Evolutionary conservation across 805 yeast genomes (phyloP).

Genomic region (Candida piceae): DNA sequence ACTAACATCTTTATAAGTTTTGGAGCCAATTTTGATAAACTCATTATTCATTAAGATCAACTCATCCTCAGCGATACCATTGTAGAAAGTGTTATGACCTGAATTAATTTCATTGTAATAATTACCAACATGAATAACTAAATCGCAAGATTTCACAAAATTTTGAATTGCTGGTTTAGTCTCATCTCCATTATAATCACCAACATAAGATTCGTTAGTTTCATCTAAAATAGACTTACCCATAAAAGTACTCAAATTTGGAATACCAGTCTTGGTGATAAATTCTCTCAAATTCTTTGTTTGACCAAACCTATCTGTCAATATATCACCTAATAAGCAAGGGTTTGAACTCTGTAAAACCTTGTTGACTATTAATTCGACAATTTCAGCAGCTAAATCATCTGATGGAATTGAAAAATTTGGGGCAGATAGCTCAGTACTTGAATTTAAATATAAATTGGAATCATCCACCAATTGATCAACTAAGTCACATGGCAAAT

Average conservation of each 20-base stretch:
- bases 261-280: conserved; percentile 44
- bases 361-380: conserved; percentile 40
- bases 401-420: conserved; percentile 5
- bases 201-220: conserved; percentile 55
- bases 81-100: conserved; percentile 52
- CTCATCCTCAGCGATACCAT: conserved; percentile 36
- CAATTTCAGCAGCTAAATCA: conserved; percentile 24
- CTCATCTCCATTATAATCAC: conserved; percentile 64
- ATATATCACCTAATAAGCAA: conserved; percentile 64
- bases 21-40: conserved; percentile 43
- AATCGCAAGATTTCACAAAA: conserved; percentile 54
- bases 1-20: conserved; percentile 34
- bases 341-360: conserved; percentile 55
- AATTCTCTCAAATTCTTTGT: conserved; percentile 43
- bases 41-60: conserved; percentile 49
- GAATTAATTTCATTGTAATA: conserved; percentile 63
- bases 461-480: conserved; percentile 36
- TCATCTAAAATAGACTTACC: conserved; percentile 78
- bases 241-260: conserved; percentile 56
- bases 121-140: conserved; percentile 67
- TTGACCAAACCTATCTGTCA: conserved; percentile 57
- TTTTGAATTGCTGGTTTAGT: conserved; percentile 44
- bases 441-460: conserved; percentile 16
- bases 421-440: neutral
- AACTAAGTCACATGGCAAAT: conserved; percentile 68